Percentiles rank a stretch among this genome's conserved stretches.
These are phyloP conservation scores for Fusarium continuum DNA, from an alignment of 2,329 filamentous ascomycete genomes.

Conservation along the genomic window DNA sequence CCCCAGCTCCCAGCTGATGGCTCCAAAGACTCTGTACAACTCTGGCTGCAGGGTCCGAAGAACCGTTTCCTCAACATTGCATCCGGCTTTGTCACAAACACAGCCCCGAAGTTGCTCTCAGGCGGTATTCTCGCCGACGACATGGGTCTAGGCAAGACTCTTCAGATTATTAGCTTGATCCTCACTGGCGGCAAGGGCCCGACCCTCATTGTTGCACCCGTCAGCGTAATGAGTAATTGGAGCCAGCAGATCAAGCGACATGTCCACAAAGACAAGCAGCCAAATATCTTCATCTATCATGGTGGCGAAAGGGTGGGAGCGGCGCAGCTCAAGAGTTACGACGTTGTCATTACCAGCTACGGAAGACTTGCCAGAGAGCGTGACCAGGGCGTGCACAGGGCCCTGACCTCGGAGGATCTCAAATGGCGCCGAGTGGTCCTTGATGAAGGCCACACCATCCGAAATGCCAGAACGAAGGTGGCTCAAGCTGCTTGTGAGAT, in stretches of 20 bases:
- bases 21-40: conserved; percentile 71
- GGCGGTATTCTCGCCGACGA: conserved; percentile 89
- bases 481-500: conserved; percentile 74
- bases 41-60: conserved; percentile 72
- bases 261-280: conserved; percentile 67
- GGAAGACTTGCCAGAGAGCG: conserved; percentile 77
- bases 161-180: conserved; percentile 85
- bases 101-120: conserved; percentile 71
- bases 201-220: conserved; percentile 82
- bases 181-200: conserved; percentile 65
- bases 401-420: conserved; percentile 52
- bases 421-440: conserved; percentile 83
- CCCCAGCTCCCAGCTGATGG: conserved; percentile 69
- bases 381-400: conserved; percentile 54
- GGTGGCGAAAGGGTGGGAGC: conserved; percentile 66
- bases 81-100: conserved; percentile 66
- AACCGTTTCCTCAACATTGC: conserved; percentile 68
- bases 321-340: conserved; percentile 69
- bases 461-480: conserved; percentile 78
- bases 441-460: conserved; percentile 84
- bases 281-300: conserved; percentile 79
- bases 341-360: conserved; percentile 87
- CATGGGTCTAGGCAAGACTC: conserved; percentile 91
- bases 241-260: conserved; percentile 80
- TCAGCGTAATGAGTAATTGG: conserved; percentile 94